A percentile compares a stretch with the other conserved stretches of the same genome.
These are phyloP conservation scores for Pittosporum tobira DNA, from an alignment of 129 eudicot species.

Conservation along the genomic window DNA sequence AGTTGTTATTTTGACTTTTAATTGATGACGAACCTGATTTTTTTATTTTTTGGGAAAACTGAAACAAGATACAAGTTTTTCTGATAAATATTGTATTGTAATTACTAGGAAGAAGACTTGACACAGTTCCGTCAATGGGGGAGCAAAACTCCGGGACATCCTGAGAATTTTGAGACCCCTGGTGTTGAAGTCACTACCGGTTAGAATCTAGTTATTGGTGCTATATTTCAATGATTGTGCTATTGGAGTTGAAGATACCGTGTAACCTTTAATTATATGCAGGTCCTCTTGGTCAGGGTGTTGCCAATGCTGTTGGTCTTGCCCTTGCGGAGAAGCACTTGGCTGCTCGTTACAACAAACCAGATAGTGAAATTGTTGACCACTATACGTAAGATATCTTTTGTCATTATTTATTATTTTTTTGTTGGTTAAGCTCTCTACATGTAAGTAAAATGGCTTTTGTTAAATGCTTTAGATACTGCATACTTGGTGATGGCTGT, in stretches of 20 bases:
- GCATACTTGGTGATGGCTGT: conserved; percentile 80
- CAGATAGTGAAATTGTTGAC: conserved; percentile 72
- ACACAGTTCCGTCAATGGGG: conserved; percentile 85
- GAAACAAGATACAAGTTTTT: background rate
- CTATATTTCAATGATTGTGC: background rate
- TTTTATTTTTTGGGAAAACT: too few relatives aligned
- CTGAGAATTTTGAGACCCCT: conserved; percentile 90
- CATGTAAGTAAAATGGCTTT: background rate
- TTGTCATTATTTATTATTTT: background rate
- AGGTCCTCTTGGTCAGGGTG: conserved; percentile 98
- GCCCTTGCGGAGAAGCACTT: conserved; percentile 94
- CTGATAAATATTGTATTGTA: background rate
- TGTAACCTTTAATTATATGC: conserved; percentile 8
- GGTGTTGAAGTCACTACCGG: conserved; percentile 95
- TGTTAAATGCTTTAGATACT: conserved; percentile 31
- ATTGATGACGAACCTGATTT: too few relatives aligned
- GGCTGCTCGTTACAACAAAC: conserved; percentile 90
- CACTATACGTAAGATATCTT: conserved; percentile 72
- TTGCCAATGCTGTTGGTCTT: conserved; percentile 87
- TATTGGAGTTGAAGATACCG: background rate
- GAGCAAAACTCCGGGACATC: conserved; percentile 91
- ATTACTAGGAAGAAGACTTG: conserved; percentile 65
- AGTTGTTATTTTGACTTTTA: too few relatives aligned
- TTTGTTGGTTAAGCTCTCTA: background rate
- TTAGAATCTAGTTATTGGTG: conserved; percentile 13